Evolutionary conservation across 495 filamentous ascomycete species (phyloP).

Genomic region (Friedmanniomyces simplex): DNA sequence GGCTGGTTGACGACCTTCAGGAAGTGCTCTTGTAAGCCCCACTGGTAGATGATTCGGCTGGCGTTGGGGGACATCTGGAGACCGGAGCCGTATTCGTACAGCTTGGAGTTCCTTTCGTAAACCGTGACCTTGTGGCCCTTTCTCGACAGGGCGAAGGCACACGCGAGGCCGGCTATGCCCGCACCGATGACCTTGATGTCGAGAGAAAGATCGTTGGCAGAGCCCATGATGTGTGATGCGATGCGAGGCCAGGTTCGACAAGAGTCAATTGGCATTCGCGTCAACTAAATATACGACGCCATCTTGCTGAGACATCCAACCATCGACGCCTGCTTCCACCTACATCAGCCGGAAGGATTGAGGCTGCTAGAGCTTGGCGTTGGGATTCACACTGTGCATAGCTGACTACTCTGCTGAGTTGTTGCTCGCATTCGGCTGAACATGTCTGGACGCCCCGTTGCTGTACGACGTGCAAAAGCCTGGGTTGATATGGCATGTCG

Average conservation of each 20-base stretch:
- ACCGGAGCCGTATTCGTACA: conserved; percentile 14
- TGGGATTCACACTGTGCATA: too few relatives aligned
- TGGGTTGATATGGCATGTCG: too few relatives aligned
- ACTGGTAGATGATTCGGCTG: conserved; percentile 6
- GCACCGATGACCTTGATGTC: conserved; percentile 43
- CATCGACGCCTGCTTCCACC: too few relatives aligned
- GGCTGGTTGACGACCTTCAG: conserved; percentile 37
- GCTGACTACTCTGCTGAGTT: too few relatives aligned
- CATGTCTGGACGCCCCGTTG: too few relatives aligned
- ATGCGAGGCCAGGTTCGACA: not conserved
- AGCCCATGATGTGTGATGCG: not conserved
- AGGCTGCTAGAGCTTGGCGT: too few relatives aligned
- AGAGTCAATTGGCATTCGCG: too few relatives aligned
- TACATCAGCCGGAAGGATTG: too few relatives aligned
- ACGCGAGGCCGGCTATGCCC: conserved; percentile 45
- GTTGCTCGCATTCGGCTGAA: too few relatives aligned
- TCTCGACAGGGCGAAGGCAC: conserved; percentile 44
- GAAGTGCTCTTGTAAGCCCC: conserved; percentile 31
- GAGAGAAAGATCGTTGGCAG: not conserved
- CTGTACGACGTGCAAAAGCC: too few relatives aligned
- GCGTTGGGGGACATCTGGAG: conserved; percentile 13
- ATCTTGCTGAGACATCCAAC: too few relatives aligned
- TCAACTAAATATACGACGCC: too few relatives aligned
- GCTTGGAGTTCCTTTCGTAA: conserved; percentile 6
- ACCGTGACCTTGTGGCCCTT: conserved; percentile 42